Conservation (phyloP, 148 eudicot species). For the Rhododendron vialii region DNA sequence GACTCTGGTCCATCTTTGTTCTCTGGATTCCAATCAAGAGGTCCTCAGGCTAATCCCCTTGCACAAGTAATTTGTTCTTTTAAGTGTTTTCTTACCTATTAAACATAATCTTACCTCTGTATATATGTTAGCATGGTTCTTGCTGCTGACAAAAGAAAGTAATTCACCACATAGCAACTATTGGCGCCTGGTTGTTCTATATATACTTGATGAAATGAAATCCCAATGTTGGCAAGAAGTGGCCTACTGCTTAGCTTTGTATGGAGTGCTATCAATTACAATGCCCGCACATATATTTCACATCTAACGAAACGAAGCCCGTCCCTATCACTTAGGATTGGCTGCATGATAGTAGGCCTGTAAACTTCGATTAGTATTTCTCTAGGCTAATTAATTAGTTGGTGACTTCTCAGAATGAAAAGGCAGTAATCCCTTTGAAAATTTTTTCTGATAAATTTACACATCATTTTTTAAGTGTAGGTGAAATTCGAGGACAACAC, state of each 20-base stretch:
- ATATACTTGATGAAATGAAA: neutral
- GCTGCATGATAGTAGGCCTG: neutral
- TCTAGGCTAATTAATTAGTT: neutral
- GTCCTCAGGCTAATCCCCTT: conserved; percentile 96
- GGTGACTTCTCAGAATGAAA: neutral
- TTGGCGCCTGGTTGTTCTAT: neutral
- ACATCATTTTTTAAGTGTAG: neutral
- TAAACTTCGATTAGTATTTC: neutral
- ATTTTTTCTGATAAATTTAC: neutral
- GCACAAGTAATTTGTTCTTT: conserved; percentile 67
- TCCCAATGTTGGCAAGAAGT: neutral
- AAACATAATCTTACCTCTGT: neutral
- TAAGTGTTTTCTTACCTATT: neutral
- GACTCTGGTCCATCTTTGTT: conserved; percentile 97
- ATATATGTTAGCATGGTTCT: neutral
- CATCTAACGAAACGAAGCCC: neutral
- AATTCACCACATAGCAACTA: neutral
- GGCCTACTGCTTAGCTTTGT: neutral
- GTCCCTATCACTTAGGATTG: neutral
- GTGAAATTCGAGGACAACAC: neutral
- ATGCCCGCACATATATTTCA: neutral
- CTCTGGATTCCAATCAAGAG: conserved; percentile 96
- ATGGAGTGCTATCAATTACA: neutral
- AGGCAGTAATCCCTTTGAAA: neutral
- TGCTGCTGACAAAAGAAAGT: neutral